phyloP scores from a whole-genome alignment of 345 rosid species.

The Boechera stricta region DNA sequence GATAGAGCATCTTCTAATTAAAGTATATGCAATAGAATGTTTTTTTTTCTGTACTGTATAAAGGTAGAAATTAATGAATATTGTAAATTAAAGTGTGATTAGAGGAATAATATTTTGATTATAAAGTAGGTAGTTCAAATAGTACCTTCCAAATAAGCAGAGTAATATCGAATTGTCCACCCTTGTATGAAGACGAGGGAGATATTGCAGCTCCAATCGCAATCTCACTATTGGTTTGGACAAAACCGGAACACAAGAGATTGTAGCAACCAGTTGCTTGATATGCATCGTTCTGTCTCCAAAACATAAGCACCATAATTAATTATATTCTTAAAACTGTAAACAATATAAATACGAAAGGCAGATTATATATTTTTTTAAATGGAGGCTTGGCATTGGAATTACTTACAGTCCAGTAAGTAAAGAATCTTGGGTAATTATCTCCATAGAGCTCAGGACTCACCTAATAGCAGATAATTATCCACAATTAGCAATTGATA shows the following conservation, averaged over 20 bases:
- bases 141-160: slow-evolving; percentile 91
- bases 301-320: slow-evolving; percentile 19
- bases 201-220: slow-evolving; percentile 99
- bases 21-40: slow-evolving; percentile 27
- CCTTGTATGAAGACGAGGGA: slow-evolving; percentile 81
- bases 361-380: not conserved
- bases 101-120: not conserved
- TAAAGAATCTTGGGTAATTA: slow-evolving; percentile 92
- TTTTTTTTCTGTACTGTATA: slow-evolving; percentile 4
- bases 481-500: slow-evolving; percentile 7
- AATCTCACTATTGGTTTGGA: slow-evolving; percentile 83
- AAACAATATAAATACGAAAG: not conserved
- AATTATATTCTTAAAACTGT: not conserved
- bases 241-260: slow-evolving; percentile 93
- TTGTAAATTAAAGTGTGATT: not conserved
- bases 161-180: slow-evolving; percentile 95
- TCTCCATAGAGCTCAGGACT: slow-evolving; percentile 99
- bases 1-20: slow-evolving; percentile 30
- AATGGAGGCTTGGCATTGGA: too few species aligned
- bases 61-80: slow-evolving; percentile 18
- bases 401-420: slow-evolving; percentile 95
- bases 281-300: slow-evolving; percentile 79
- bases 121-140: not conserved
- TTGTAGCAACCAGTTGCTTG: slow-evolving; percentile 99
- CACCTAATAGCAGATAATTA: slow-evolving; percentile 55